phyloP scores from a whole-genome alignment of 2,329 filamentous ascomycete species.

The Botrytis galanthina region DNA sequence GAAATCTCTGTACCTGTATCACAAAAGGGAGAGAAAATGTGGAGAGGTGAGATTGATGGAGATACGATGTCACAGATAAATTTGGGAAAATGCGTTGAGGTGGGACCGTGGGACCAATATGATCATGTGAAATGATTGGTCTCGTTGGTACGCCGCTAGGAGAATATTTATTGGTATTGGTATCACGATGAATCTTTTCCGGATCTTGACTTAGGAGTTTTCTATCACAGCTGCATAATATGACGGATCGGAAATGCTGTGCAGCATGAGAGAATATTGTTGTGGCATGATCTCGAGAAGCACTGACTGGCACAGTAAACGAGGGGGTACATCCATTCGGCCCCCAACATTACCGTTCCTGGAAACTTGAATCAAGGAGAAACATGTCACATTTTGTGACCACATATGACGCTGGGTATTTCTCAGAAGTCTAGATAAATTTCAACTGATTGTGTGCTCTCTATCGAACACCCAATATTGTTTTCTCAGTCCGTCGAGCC shows the following conservation, averaged over 20 bases:
- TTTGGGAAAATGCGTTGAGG: background rate
- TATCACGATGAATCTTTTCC: background rate
- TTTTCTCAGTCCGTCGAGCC: background rate
- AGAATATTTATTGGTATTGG: conserved; percentile 18
- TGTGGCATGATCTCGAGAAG: conserved; percentile 15
- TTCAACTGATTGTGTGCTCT: background rate
- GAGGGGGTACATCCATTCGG: conserved; percentile 11
- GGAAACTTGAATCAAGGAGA: conserved; percentile 1
- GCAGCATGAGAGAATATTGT: conserved; percentile 1
- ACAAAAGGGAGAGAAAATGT: background rate
- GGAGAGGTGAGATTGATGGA: conserved; percentile 8
- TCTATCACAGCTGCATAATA: conserved; percentile 13
- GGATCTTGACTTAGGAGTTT: conserved; percentile 11
- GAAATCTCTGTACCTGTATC: conserved; percentile 1
- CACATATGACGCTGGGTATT: background rate
- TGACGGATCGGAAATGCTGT: conserved; percentile 13
- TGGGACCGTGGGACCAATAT: conserved; percentile 19
- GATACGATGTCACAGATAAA: conserved; percentile 9
- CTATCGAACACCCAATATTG: background rate
- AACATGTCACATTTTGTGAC: conserved; percentile 10
- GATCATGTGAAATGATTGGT: conserved; percentile 21
- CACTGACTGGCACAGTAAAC: conserved; percentile 5
- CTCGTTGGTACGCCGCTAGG: background rate
- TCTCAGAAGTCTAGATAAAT: background rate
- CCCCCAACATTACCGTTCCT: conserved; percentile 14